phyloP scores from a whole-genome alignment of 768 basidiomycete species.

The Xerocomellus dryophilus region DNA sequence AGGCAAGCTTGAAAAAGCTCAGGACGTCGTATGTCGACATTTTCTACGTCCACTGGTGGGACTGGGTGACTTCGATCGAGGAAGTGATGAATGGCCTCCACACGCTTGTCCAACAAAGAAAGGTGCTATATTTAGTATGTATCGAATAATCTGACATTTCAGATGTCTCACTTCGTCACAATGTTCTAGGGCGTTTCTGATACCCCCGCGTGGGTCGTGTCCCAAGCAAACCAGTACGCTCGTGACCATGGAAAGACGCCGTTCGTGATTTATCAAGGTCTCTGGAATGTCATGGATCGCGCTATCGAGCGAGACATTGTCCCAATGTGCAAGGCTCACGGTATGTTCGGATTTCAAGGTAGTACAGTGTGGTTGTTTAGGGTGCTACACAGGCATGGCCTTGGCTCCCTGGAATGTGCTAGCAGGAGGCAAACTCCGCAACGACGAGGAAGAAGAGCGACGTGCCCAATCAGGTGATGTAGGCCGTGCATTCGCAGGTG shows the following conservation, averaged over 20 bases:
- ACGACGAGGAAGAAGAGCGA: conserved; percentile 30
- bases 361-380: too few species aligned
- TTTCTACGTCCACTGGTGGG: conserved; percentile 33
- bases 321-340: conserved; percentile 23
- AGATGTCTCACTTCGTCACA: background rate
- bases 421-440: conserved; percentile 27
- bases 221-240: conserved; percentile 43
- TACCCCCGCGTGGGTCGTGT: conserved; percentile 40
- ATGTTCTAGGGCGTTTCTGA: conserved; percentile 27
- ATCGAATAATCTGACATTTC: too few species aligned
- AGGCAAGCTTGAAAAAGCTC: conserved; percentile 25
- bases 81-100: conserved; percentile 42
- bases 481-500: conserved; percentile 31
- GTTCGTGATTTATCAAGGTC: conserved; percentile 45
- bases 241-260: conserved; percentile 40
- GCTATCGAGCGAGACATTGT: conserved; percentile 47
- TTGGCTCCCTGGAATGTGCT: conserved; percentile 40
- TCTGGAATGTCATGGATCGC: conserved; percentile 33
- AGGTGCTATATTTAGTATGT: conserved; percentile 36
- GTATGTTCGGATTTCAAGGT: too few species aligned
- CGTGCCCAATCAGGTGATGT: conserved; percentile 33
- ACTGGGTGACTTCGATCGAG: conserved; percentile 37
- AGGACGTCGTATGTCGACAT: conserved; percentile 24
- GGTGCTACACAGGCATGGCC: conserved; percentile 27
- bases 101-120: conserved; percentile 36